phyloP scores from a whole-genome alignment of 2,329 filamentous ascomycete genomes.

The Pseudogymnoascus sp. region DNA sequence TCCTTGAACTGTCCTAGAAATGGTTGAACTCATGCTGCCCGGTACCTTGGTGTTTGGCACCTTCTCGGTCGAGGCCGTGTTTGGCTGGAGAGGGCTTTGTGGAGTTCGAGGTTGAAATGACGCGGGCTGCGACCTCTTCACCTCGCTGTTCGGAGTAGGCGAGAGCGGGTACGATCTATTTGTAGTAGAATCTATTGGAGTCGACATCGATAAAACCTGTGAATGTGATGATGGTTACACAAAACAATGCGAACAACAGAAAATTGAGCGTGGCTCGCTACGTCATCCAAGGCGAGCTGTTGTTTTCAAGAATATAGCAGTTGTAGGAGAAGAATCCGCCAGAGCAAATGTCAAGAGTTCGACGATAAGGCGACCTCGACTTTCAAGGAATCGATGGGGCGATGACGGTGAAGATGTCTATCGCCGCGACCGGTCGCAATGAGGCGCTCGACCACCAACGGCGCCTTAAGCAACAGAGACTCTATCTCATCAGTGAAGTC shows the following conservation, averaged over 20 bases:
- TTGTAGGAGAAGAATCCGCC: background rate
- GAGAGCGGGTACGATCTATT: conserved; percentile 9
- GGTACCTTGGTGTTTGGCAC: background rate
- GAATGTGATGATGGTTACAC: conserved; percentile 8
- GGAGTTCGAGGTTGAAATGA: conserved; percentile 61
- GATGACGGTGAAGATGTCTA: conserved; percentile 1
- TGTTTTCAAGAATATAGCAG: background rate
- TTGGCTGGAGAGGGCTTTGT: conserved; percentile 45
- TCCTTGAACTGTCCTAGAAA: background rate
- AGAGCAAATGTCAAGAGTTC: background rate
- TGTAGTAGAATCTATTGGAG: background rate
- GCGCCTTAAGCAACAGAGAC: background rate
- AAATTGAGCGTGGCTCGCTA: conserved; percentile 1
- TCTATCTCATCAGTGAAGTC: conserved; percentile 9
- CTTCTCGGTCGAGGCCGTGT: conserved; percentile 7
- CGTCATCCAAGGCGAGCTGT: conserved; percentile 2
- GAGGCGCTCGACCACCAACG: conserved; percentile 8
- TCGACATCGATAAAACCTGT: conserved; percentile 10
- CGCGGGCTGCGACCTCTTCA: conserved; percentile 34
- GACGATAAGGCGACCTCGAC: background rate
- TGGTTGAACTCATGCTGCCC: conserved; percentile 2
- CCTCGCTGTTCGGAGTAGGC: conserved; percentile 8
- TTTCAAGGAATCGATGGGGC: background rate
- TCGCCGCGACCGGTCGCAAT: conserved; percentile 7
- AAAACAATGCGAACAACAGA: conserved; percentile 1